These are phyloP conservation scores for Penicillium sp. DNA, from an alignment of 2,329 filamentous ascomycete species.

Conservation along the genomic window DNA sequence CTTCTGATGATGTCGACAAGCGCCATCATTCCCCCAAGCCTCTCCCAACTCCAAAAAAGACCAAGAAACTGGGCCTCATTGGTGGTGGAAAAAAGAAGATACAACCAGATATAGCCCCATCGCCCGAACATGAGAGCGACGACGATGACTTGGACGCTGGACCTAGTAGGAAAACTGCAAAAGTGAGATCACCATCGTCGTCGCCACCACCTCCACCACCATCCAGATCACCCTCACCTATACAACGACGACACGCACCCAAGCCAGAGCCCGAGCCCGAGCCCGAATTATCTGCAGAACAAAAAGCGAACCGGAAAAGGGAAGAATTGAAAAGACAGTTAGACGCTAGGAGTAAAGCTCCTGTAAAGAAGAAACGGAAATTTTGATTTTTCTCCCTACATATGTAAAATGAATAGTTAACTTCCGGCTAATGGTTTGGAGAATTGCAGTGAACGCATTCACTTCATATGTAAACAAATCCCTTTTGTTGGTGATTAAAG, in stretches of 20 bases:
- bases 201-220: constrained; percentile 17
- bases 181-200: constrained; percentile 15
- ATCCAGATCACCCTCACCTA: constrained; percentile 15
- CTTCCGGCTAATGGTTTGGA: no score
- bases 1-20: not conserved
- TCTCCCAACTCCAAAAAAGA: constrained; percentile 8
- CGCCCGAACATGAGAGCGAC: constrained; percentile 8
- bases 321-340: constrained; percentile 54
- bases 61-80: constrained; percentile 27
- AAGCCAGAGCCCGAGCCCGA: constrained; percentile 11
- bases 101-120: not conserved
- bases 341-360: constrained; percentile 47
- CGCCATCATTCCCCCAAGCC: constrained; percentile 11
- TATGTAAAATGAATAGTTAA: not conserved
- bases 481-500: no score
- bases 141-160: constrained; percentile 13
- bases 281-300: constrained; percentile 43
- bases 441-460: not conserved
- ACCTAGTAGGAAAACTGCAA: constrained; percentile 14
- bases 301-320: constrained; percentile 53
- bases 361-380: constrained; percentile 55
- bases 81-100: constrained; percentile 24
- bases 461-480: no score
- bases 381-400: constrained; percentile 37
- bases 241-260: constrained; percentile 11